Evolutionary conservation across 768 basidiomycete species (phyloP), one percentile per base, ranked within the genome.

Genomic region (Lentinula guzmanii): DNA sequence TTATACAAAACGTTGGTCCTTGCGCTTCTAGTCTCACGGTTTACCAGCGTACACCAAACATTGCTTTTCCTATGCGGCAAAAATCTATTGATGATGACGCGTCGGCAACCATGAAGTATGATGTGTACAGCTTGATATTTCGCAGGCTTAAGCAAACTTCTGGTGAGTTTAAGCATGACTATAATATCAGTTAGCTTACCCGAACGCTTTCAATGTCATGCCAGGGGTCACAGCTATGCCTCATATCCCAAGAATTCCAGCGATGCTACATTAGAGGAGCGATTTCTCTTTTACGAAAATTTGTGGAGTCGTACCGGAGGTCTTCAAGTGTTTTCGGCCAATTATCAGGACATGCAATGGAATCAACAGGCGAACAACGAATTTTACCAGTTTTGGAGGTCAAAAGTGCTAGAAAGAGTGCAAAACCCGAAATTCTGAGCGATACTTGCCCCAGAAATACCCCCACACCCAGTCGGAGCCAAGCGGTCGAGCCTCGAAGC

Each of bases 21-120:
- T 16, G 64, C 7, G 67, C 65, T 5, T 24, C 57, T 1, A 63
- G 68, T 43, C 65, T 71, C 50, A 69, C 69, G 5, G 69, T 70
- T 21, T 72, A 69, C 64, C 71, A 70, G 60, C 70, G 71, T 6
- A 69, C 69, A 4, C 67, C 69, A 0, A 68, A 68, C n/a, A 52
- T 68, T 15, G 66, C 69, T 1, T n/a, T 71, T 31, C 66, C 69
- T 1, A 65, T 71, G 69, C 24, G 33, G 4, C 66, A 70, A 52
- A 52, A 53, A 11, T 56, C 60, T 39, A 16, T 68, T 3, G 60
- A 60, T 39, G 51, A 16, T 16, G 63, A 51, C 18, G 58, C 50
- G 15, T 67, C 67, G 43, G 58, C 13, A 15, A 41, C 63, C 8
- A 60, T 51, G 53, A 64, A 64, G 64, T 66, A 67, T 48, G 24